Conservation (phyloP, 75 land plant genomes). For the Pseudotsuga menziesii region DNA sequence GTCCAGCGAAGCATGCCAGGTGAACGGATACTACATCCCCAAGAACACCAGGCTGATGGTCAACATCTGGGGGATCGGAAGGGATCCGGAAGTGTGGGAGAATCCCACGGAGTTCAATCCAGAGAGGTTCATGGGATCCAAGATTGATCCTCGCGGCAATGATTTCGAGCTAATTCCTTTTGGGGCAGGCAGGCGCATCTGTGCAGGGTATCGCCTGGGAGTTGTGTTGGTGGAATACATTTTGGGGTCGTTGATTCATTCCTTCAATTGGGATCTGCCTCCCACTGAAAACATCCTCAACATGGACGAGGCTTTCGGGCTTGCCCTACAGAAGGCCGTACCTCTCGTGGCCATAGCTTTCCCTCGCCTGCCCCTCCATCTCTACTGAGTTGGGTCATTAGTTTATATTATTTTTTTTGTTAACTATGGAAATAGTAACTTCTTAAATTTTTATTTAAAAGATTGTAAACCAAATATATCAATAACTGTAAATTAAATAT, state of each 20-base stretch:
- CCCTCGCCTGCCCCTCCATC: constrained; percentile 7
- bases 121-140: constrained; percentile 7
- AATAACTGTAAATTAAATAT: too few species aligned
- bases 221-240: constrained; percentile 17
- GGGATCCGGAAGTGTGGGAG: constrained; percentile 21
- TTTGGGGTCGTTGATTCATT: constrained; percentile 26
- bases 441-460: too few species aligned
- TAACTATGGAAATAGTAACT: too few species aligned
- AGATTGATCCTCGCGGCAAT: constrained; percentile 7
- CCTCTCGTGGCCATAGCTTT: constrained; percentile 1
- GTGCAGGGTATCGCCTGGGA: constrained; percentile 23
- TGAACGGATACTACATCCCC: constrained; percentile 24
- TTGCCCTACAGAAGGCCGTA: neutral
- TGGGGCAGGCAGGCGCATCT: constrained; percentile 20
- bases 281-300: constrained; percentile 5
- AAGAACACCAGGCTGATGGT: constrained; percentile 18
- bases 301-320: constrained; percentile 30
- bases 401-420: too few species aligned
- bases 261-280: constrained; percentile 37
- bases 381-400: neutral
- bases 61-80: constrained; percentile 21
- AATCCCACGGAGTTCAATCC: constrained; percentile 26
- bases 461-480: too few species aligned
- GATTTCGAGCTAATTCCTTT: constrained; percentile 22
- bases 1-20: constrained; percentile 5